Evolutionary conservation across 2,329 filamentous ascomycete species (phyloP).

Genomic region (Arthrobotrys megalospora): DNA sequence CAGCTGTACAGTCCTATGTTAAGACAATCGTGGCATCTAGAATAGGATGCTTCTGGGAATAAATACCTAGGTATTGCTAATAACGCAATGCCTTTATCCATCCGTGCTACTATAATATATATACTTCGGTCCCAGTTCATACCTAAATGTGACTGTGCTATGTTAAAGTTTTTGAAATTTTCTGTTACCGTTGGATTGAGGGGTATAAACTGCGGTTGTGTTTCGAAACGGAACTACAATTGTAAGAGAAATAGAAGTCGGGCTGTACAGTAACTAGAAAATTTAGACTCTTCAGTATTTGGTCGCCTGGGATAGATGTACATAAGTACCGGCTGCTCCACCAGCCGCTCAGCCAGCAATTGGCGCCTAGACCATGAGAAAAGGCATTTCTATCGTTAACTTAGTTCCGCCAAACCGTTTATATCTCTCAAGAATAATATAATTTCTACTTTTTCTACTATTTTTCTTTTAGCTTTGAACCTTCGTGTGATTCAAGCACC

Average conservation of each 20-base stretch:
- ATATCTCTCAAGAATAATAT: too few species aligned
- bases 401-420: too few species aligned
- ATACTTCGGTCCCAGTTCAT: background rate
- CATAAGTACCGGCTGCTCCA: conserved; percentile 7
- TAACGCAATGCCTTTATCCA: background rate
- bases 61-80: background rate
- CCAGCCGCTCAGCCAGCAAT: background rate
- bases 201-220: background rate
- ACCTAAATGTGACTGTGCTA: background rate
- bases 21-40: background rate
- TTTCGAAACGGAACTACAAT: background rate
- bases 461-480: too few species aligned
- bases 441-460: too few species aligned
- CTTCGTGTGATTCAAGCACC: too few species aligned
- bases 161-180: background rate
- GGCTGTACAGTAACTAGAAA: background rate
- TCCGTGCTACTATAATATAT: background rate
- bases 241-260: background rate
- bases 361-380: background rate
- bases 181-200: background rate
- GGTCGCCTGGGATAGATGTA: background rate
- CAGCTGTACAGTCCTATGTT: background rate
- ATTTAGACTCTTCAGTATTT: background rate
- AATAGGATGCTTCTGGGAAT: too few species aligned
- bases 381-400: too few species aligned